phyloP scores from a whole-genome alignment of 179 eudicot species.

The Drosera spatulata region DNA sequence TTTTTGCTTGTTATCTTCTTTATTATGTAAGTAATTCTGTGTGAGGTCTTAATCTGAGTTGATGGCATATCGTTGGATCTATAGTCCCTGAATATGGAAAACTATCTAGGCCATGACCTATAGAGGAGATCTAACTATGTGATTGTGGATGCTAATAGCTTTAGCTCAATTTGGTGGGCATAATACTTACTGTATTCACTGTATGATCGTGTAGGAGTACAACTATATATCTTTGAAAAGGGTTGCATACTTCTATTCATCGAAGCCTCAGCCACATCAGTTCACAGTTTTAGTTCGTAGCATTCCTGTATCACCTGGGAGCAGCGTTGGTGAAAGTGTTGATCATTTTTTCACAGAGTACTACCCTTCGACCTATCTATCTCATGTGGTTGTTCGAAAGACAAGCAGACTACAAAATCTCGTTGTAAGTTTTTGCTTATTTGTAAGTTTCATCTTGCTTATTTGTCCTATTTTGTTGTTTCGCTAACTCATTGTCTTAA shows the following conservation, averaged over 20 bases:
- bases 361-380: slow-evolving; percentile 73
- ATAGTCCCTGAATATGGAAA: no score
- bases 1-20: slow-evolving; percentile 76
- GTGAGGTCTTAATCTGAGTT: neutral
- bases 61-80: neutral
- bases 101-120: no score
- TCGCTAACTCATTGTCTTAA: no score
- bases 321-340: slow-evolving; percentile 62
- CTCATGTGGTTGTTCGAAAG: slow-evolving; percentile 64
- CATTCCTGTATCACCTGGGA: slow-evolving; percentile 56
- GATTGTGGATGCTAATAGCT: no score
- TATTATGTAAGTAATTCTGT: slow-evolving; percentile 50
- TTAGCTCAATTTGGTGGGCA: neutral
- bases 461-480: neutral
- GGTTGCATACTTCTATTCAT: slow-evolving; percentile 59
- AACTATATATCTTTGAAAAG: slow-evolving; percentile 63
- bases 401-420: slow-evolving; percentile 39
- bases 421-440: slow-evolving; percentile 51
- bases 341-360: slow-evolving; percentile 62
- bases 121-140: no score
- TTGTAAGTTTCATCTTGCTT: neutral
- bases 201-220: slow-evolving; percentile 62
- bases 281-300: slow-evolving; percentile 81
- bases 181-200: slow-evolving; percentile 5
- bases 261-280: slow-evolving; percentile 78